Conservation (phyloP, 495 filamentous ascomycete species). For the Lasiosphaeria hispida region DNA sequence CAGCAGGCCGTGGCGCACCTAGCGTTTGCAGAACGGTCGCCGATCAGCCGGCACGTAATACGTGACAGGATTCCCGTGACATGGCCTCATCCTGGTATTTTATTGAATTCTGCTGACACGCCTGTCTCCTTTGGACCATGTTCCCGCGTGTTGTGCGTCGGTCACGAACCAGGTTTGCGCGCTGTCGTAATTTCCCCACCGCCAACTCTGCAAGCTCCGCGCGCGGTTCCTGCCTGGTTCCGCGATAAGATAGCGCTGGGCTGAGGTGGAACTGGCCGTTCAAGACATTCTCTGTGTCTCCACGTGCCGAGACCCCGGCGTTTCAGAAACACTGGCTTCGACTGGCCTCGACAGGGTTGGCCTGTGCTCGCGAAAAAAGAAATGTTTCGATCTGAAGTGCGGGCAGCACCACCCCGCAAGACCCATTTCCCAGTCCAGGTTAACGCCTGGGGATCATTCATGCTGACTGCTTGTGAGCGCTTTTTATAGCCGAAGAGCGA, state of each 20-base stretch:
- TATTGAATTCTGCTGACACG: too few species aligned
- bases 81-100: too few species aligned
- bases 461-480: not conserved
- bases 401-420: not conserved
- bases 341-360: not conserved
- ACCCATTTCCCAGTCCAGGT: not conserved
- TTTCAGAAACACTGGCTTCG: not conserved
- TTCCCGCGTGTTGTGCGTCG: too few species aligned
- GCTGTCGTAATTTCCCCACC: not conserved
- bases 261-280: not conserved
- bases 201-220: not conserved
- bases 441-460: conserved; percentile 4
- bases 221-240: too few species aligned
- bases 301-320: not conserved
- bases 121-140: too few species aligned
- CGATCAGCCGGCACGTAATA: too few species aligned
- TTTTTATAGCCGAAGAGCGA: not conserved
- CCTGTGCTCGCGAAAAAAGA: not conserved
- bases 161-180: not conserved
- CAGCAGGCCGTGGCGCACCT: too few species aligned
- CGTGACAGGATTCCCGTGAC: too few species aligned
- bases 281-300: not conserved
- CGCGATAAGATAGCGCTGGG: conserved; percentile 1
- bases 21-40: too few species aligned
- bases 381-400: conserved; percentile 1